Percentiles rank a stretch among this genome's conserved stretches.
phyloP scores from a whole-genome alignment of 768 basidiomycete genomes.

The Leccinum truebloodii region DNA sequence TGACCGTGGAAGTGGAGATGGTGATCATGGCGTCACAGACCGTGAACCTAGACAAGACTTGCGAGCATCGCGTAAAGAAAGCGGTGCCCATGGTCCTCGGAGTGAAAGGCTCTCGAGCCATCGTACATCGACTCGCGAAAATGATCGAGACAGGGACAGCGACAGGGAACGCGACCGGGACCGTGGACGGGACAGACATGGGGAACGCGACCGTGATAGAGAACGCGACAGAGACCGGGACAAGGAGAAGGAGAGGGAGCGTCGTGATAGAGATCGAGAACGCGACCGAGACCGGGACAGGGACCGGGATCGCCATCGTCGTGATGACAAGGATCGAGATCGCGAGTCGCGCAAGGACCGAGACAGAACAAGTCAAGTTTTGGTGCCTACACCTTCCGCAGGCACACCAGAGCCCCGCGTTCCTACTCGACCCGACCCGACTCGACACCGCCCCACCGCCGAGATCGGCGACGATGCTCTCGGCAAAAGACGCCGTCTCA shows the following conservation, averaged over 20 bases:
- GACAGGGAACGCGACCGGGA: constrained; percentile 51
- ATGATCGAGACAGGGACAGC: constrained; percentile 40
- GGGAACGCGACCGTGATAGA: constrained; percentile 49
- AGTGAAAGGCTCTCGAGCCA: constrained; percentile 49
- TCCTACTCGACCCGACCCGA: constrained; percentile 59
- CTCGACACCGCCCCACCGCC: constrained; percentile 51
- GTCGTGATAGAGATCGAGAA: constrained; percentile 46
- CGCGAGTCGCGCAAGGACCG: constrained; percentile 63
- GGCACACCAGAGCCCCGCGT: constrained; percentile 53
- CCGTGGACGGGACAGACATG: constrained; percentile 45
- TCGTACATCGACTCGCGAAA: constrained; percentile 37
- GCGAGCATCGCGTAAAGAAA: constrained; percentile 43
- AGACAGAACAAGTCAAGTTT: constrained; percentile 40
- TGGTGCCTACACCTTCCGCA: constrained; percentile 32
- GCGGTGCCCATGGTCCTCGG: constrained; percentile 54
- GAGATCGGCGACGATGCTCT: constrained; percentile 60
- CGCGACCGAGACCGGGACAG: constrained; percentile 48
- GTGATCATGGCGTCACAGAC: constrained; percentile 47
- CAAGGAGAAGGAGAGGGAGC: constrained; percentile 41
- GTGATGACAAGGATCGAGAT: constrained; percentile 66
- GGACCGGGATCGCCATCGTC: constrained; percentile 50
- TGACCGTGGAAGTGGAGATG: constrained; percentile 49
- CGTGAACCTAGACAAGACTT: constrained; percentile 49
- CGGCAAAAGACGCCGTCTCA: constrained; percentile 67
- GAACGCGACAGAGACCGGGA: constrained; percentile 41